Evolutionary conservation across 768 basidiomycete genomes (phyloP).

Genomic region (Russula emetica): DNA sequence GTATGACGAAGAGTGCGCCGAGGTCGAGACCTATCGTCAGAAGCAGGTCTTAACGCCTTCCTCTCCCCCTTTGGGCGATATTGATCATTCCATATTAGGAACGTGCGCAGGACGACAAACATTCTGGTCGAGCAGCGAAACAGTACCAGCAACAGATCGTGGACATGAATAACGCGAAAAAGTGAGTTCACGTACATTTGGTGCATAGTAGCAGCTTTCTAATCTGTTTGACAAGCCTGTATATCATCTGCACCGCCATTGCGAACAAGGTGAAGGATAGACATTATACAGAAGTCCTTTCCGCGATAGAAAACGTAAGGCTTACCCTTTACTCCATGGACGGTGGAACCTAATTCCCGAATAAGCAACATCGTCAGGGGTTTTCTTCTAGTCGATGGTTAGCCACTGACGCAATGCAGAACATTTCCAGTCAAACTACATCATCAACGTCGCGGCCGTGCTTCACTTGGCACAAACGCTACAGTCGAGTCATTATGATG

Average conservation of each 20-base stretch:
- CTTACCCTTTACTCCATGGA: conserved; percentile 12
- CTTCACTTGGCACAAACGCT: conserved; percentile 57
- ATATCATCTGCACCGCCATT: conserved; percentile 63
- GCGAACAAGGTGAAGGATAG: conserved; percentile 67
- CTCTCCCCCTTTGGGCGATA: conserved; percentile 8
- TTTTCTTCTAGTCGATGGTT: neutral
- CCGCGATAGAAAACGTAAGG: conserved; percentile 66
- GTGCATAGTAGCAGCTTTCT: conserved; percentile 5
- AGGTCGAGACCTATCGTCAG: conserved; percentile 68
- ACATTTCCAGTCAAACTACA: conserved; percentile 59
- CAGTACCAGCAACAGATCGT: conserved; percentile 72
- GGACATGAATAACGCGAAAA: conserved; percentile 80
- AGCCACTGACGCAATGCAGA: conserved; percentile 42
- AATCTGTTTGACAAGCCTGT: conserved; percentile 44
- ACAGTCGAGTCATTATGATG: conserved; percentile 55
- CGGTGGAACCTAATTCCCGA: conserved; percentile 21
- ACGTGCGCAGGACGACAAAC: conserved; percentile 66
- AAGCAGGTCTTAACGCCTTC: conserved; percentile 56
- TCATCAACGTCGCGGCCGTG: conserved; percentile 51
- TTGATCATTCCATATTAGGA: conserved; percentile 41
- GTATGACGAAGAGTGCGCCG: conserved; percentile 78
- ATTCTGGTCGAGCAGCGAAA: conserved; percentile 66
- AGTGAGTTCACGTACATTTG: conserved; percentile 42
- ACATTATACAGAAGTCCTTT: conserved; percentile 68
- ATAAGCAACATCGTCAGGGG: conserved; percentile 65